phyloP scores from a whole-genome alignment of 495 filamentous ascomycete genomes.

The Aspergillus olivimuriae region DNA sequence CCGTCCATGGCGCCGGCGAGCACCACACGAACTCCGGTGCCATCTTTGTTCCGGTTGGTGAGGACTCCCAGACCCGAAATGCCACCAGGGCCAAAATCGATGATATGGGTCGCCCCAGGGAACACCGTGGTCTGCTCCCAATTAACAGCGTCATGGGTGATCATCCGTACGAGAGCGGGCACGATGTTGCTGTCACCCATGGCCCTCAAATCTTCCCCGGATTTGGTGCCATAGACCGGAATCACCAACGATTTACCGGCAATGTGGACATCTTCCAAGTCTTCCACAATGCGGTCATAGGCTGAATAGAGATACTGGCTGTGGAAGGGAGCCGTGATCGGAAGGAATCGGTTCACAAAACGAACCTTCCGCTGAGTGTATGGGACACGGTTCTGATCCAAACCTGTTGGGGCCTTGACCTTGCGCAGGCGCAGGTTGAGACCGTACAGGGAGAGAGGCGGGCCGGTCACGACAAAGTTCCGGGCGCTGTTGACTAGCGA shows the following conservation, averaged over 20 bases:
- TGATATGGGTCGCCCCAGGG: conserved; percentile 80
- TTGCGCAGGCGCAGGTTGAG: conserved; percentile 90
- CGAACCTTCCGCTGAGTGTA: conserved; percentile 92
- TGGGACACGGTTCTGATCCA: conserved; percentile 92
- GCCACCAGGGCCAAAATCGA: conserved; percentile 95
- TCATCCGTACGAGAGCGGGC: conserved; percentile 80
- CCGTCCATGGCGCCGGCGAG: conserved; percentile 87
- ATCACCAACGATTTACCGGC: conserved; percentile 62
- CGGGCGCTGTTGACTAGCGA: conserved; percentile 94
- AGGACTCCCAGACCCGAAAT: conserved; percentile 95
- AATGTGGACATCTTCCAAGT: conserved; percentile 75
- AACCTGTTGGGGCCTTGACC: conserved; percentile 91
- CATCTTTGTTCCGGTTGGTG: conserved; percentile 97
- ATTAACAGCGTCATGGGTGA: conserved; percentile 83
- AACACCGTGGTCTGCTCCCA: conserved; percentile 94
- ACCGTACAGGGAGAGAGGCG: conserved; percentile 91
- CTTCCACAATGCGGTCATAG: conserved; percentile 71
- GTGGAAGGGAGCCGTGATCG: conserved; percentile 97
- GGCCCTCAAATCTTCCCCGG: conserved; percentile 72
- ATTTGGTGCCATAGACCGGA: conserved; percentile 82
- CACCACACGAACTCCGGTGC: conserved; percentile 91
- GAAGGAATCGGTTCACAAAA: conserved; percentile 94
- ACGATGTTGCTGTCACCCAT: conserved; percentile 62
- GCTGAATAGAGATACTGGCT: conserved; percentile 84
- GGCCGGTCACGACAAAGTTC: conserved; percentile 94